Evolutionary conservation across 768 basidiomycete species (phyloP).

Genomic region (Pleurotus giganteus): DNA sequence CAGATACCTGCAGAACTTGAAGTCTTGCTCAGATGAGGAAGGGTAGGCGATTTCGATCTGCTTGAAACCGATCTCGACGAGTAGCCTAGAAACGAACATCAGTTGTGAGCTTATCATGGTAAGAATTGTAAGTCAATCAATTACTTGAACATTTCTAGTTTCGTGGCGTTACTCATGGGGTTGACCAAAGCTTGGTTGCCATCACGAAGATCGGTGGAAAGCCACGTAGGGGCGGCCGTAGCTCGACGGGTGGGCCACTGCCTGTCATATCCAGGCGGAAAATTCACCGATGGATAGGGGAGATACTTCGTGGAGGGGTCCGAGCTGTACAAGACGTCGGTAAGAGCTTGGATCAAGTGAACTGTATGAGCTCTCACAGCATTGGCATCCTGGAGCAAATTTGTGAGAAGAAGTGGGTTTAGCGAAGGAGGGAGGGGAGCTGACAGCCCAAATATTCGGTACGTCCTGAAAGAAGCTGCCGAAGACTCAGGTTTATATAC

Average conservation of each 20-base stretch:
- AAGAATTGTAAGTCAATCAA: background rate
- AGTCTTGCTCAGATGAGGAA: constrained; percentile 80
- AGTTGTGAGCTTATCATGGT: constrained; percentile 45
- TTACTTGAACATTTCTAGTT: constrained; percentile 49
- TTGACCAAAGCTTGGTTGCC: constrained; percentile 84
- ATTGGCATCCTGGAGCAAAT: constrained; percentile 36
- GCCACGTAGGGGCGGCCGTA: constrained; percentile 69
- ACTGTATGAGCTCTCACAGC: constrained; percentile 29
- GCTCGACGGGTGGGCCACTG: constrained; percentile 72
- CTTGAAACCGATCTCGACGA: constrained; percentile 78
- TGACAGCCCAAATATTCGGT: background rate
- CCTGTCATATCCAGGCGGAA: constrained; percentile 44
- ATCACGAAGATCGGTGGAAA: constrained; percentile 81
- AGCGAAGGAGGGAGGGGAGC: background rate
- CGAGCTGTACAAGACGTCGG: constrained; percentile 31
- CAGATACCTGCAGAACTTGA: constrained; percentile 68
- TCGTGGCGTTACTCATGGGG: constrained; percentile 73
- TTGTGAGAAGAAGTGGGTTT: background rate
- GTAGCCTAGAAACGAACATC: constrained; percentile 51
- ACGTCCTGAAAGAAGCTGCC: no score
- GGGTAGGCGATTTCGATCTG: constrained; percentile 87
- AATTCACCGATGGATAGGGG: constrained; percentile 64
- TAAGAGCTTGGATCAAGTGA: background rate
- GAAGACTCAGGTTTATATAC: constrained; percentile 9
- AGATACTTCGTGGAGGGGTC: constrained; percentile 72